These are phyloP conservation scores for Globisporangium sylvaticum DNA, from an alignment of 352 stramenopile species.

Conservation along the genomic window DNA sequence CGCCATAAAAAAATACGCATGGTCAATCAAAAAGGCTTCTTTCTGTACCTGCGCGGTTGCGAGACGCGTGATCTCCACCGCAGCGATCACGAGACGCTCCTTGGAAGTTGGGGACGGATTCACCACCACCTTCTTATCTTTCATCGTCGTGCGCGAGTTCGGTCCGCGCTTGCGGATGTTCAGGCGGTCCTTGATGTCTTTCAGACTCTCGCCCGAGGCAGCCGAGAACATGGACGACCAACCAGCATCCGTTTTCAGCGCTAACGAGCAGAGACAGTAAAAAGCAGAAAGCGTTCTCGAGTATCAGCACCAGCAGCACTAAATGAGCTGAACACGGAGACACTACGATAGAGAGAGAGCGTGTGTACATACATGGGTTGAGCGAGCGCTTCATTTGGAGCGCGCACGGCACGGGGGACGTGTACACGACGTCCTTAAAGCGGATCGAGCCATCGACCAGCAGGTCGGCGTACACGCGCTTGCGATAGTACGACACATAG, in stretches of 20 bases:
- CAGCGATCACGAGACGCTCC: conserved; percentile 18
- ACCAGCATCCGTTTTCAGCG: conserved; percentile 71
- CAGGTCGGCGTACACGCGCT: conserved; percentile 72
- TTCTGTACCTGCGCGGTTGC: conserved; percentile 9
- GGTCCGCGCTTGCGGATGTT: conserved; percentile 71
- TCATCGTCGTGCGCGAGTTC: conserved; percentile 47
- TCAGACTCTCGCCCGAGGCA: conserved; percentile 59
- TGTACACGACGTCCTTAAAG: conserved; percentile 77
- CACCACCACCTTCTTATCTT: conserved; percentile 44
- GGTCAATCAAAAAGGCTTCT: background rate
- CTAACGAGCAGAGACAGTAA: conserved; percentile 21
- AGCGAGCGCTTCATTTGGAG: conserved; percentile 81
- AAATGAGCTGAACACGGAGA: no score
- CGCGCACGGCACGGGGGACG: conserved; percentile 61
- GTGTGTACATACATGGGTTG: conserved; percentile 52
- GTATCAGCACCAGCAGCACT: background rate
- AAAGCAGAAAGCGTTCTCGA: background rate
- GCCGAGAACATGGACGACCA: conserved; percentile 80
- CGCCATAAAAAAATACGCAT: background rate
- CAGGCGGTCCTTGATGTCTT: conserved; percentile 73
- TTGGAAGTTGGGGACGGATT: conserved; percentile 23
- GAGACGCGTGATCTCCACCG: conserved; percentile 19
- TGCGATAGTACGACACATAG: conserved; percentile 82
- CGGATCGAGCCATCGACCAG: conserved; percentile 71
- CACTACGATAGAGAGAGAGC: background rate